phyloP scores from a whole-genome alignment of 1,284 basidiomycete genomes.

The Melampsora larici-populina region DNA sequence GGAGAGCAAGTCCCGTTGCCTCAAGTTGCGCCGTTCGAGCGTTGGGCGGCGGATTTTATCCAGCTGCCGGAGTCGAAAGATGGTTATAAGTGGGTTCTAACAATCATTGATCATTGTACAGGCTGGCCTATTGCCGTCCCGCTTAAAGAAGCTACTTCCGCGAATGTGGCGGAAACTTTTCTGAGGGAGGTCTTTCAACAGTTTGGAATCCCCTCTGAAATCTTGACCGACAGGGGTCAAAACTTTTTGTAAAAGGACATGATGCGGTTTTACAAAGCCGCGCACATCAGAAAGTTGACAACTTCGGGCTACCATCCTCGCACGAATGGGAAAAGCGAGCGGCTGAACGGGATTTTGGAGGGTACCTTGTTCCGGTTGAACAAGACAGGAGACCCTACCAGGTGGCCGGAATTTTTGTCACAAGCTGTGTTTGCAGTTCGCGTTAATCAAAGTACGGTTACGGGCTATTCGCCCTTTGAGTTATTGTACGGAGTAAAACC shows the following conservation, averaged over 20 bases:
- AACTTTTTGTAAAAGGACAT: neutral
- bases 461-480: neutral
- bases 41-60: neutral
- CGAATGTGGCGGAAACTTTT: neutral
- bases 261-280: neutral
- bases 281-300: neutral
- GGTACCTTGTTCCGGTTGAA: constrained; percentile 2
- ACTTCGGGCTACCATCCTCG: constrained; percentile 5
- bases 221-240: neutral
- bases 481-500: neutral
- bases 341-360: constrained; percentile 10
- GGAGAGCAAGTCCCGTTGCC: neutral
- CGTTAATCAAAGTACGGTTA: neutral
- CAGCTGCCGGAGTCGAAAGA: neutral
- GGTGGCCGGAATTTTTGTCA: neutral
- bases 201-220: constrained; percentile 7
- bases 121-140: neutral
- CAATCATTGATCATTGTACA: too few relatives aligned
- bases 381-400: neutral
- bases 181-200: neutral
- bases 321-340: too few relatives aligned
- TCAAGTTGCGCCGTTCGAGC: neutral
- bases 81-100: too few relatives aligned
- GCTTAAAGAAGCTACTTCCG: neutral
- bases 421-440: neutral